Evolutionary conservation across 2,329 filamentous ascomycete species (phyloP).

Genomic region (Talaromyces sp.): DNA sequence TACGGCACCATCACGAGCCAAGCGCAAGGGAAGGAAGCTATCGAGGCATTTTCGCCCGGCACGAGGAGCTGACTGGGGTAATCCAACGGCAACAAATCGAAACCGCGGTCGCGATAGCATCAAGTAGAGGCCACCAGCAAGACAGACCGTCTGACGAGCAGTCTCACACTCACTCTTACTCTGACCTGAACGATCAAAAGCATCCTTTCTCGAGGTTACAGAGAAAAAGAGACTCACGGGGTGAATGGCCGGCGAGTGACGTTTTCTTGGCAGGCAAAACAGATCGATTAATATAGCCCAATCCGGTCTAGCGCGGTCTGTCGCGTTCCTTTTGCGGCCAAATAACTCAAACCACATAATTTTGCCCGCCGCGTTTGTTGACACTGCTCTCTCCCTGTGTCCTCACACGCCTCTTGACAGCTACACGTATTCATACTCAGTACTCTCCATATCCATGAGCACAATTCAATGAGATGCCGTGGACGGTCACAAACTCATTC

Average conservation of each 20-base stretch:
- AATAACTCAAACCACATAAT: constrained; percentile 4
- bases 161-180: neutral
- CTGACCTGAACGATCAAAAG: neutral
- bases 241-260: constrained; percentile 9
- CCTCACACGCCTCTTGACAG: too few relatives aligned
- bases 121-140: neutral
- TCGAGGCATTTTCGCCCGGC: constrained; percentile 3
- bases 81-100: neutral
- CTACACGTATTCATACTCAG: neutral
- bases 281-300: constrained; percentile 17
- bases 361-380: constrained; percentile 14
- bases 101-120: neutral
- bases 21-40: constrained; percentile 1
- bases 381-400: neutral
- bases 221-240: neutral
- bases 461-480: constrained; percentile 42
- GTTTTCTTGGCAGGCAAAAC: constrained; percentile 1
- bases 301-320: constrained; percentile 24
- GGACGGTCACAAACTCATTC: constrained; percentile 50
- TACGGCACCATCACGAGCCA: constrained; percentile 1
- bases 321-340: constrained; percentile 24
- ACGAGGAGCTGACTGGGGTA: constrained; percentile 10
- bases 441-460: neutral
- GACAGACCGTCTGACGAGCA: neutral
- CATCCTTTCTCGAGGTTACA: too few relatives aligned